phyloP scores from a whole-genome alignment of 345 rosid genomes.

The Viola odorata region DNA sequence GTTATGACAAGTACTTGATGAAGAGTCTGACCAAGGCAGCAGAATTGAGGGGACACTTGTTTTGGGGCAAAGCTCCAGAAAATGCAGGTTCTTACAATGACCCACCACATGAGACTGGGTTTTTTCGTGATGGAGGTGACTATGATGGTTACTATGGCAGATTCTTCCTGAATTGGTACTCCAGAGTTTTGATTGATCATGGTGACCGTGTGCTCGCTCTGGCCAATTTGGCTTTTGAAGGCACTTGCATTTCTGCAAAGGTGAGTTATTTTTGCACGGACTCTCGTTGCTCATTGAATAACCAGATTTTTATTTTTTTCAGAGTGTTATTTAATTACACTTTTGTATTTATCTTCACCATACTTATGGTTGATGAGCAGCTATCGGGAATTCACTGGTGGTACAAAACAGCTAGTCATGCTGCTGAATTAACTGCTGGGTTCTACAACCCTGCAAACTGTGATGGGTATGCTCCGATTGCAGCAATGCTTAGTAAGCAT shows the following conservation, averaged over 20 bases:
- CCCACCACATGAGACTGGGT: constrained; percentile 79
- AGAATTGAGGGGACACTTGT: constrained; percentile 65
- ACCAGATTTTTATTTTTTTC: neutral
- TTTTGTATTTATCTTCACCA: neutral
- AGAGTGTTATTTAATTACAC: neutral
- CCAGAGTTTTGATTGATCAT: constrained; percentile 71
- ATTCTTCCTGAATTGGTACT: constrained; percentile 94
- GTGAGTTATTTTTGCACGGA: constrained; percentile 31
- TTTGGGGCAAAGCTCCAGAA: constrained; percentile 92
- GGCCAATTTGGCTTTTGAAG: constrained; percentile 81
- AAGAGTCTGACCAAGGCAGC: constrained; percentile 79
- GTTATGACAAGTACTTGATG: constrained; percentile 78
- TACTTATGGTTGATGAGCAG: constrained; percentile 55
- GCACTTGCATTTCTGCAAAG: constrained; percentile 67
- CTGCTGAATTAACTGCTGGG: constrained; percentile 92
- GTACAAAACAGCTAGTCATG: constrained; percentile 92
- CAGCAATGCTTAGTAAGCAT: constrained; percentile 64
- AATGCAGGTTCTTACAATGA: constrained; percentile 83
- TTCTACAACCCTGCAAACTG: constrained; percentile 82
- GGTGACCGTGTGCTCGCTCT: constrained; percentile 71
- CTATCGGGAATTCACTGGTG: constrained; percentile 94
- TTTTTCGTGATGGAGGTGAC: constrained; percentile 96
- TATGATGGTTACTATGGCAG: constrained; percentile 88
- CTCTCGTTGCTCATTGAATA: neutral
- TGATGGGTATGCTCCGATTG: constrained; percentile 80